Percentiles rank a stretch among this genome's conserved stretches.
Conservation (phyloP, 2,329 filamentous ascomycete genomes). For the Arthrobotrys pseudoclavata region DNA sequence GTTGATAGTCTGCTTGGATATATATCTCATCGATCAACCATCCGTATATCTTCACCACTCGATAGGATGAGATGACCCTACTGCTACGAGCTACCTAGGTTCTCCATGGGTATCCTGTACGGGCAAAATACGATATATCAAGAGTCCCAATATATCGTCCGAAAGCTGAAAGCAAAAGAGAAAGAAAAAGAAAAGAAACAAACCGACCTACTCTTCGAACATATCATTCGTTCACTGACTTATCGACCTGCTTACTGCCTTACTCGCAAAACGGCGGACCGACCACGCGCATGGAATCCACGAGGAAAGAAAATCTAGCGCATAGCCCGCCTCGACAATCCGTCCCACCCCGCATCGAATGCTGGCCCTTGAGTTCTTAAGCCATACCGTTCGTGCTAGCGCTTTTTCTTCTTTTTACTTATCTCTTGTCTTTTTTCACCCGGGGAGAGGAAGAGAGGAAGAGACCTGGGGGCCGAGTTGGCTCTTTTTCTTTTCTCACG, state of each 20-base stretch:
- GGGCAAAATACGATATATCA: neutral
- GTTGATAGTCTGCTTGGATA: neutral
- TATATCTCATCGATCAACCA: neutral
- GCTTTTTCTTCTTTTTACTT: conserved; percentile 7
- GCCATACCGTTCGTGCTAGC: conserved; percentile 23
- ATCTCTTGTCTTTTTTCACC: conserved; percentile 20
- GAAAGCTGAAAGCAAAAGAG: neutral
- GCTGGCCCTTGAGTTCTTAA: conserved; percentile 3
- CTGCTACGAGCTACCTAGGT: neutral
- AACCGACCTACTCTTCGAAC: neutral
- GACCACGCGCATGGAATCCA: neutral
- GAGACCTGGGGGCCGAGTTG: neutral
- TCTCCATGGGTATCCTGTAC: neutral
- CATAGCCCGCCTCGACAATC: neutral
- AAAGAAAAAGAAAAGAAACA: neutral
- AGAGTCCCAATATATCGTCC: neutral
- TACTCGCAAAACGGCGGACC: neutral
- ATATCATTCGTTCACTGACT: neutral
- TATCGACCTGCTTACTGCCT: neutral
- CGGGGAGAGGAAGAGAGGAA: neutral
- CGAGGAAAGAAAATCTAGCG: neutral
- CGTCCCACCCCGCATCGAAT: neutral
- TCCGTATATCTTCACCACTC: too few relatives aligned
- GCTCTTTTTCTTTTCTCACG: conserved; percentile 9
- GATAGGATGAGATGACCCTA: too few relatives aligned